These are phyloP conservation scores for Penicillium aurantiogriseum DNA, from an alignment of 2,329 filamentous ascomycete genomes.

Conservation along the genomic window DNA sequence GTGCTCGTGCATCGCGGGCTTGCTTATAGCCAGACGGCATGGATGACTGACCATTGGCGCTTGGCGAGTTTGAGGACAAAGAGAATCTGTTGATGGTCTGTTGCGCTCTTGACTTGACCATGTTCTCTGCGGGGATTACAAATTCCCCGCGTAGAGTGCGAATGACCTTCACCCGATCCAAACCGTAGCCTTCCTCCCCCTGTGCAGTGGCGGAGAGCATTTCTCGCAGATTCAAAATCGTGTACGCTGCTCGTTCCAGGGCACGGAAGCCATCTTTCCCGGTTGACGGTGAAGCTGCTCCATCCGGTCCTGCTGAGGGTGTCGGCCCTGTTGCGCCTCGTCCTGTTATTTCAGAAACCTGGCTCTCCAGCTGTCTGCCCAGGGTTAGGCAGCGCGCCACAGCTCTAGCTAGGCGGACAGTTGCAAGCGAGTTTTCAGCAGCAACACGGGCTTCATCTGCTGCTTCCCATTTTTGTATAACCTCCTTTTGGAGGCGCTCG, in stretches of 20 bases:
- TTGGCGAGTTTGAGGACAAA: slow-evolving; percentile 56
- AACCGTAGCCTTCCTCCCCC: slow-evolving; percentile 71
- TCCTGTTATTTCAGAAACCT: slow-evolving; percentile 67
- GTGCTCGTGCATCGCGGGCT: slow-evolving; percentile 71
- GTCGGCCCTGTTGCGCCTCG: slow-evolving; percentile 31
- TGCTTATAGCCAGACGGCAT: slow-evolving; percentile 54
- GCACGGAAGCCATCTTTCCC: slow-evolving; percentile 70
- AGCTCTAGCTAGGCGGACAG: slow-evolving; percentile 71
- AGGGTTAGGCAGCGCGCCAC: slow-evolving; percentile 77
- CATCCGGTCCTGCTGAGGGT: slow-evolving; percentile 32
- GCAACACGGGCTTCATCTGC: slow-evolving; percentile 79
- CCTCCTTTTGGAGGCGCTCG: slow-evolving; percentile 78
- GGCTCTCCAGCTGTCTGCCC: slow-evolving; percentile 82
- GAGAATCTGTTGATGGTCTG: slow-evolving; percentile 82
- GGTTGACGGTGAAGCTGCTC: slow-evolving; percentile 24
- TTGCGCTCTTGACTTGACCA: slow-evolving; percentile 70
- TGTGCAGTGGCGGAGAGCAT: slow-evolving; percentile 65
- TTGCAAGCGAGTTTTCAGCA: slow-evolving; percentile 75
- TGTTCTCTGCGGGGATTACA: slow-evolving; percentile 69
- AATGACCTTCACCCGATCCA: slow-evolving; percentile 72
- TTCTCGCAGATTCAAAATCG: slow-evolving; percentile 71
- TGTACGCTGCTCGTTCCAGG: slow-evolving; percentile 78
- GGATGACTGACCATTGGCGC: slow-evolving; percentile 29
- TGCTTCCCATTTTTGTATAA: slow-evolving; percentile 78
- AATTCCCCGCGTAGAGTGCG: slow-evolving; percentile 68